Base-by-base conservation (phyloP, 345 rosid species). In the Salix purpurea region DNA sequence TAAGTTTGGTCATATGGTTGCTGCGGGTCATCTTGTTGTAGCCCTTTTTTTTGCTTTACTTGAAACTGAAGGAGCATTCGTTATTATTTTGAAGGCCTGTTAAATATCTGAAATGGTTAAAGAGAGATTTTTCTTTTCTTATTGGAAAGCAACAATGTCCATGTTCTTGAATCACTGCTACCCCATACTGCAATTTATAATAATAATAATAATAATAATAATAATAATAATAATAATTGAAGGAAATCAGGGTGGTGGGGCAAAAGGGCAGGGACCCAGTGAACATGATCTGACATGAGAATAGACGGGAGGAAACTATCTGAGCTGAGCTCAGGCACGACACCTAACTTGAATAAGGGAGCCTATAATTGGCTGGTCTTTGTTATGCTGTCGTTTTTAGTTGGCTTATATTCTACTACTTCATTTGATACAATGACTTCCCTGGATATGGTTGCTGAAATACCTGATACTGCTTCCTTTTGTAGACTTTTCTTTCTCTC, bases 21-120 rank as follows among this genome's bases (percentile, higher is more conserved):
- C 70, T 23, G 67, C 66, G 77, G 79, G 73, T 78, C 73, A 21
- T 75, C 71, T 75, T 76, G 84, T 79, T 86, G 86, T 84, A 73
- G 77, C 73, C 81, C 32, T 30, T 77, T 34, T 36, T 36, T 36
- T 36, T 78, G 69, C 76, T 72, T 75, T 75, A 72, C 86, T 82
- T 81, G 69, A 81, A 85, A 79, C 74, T 86, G 79, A 85, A 85
- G 86, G 21, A 75, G 78, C 79, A 71, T 83, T 79, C 77, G 68
- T 70, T 78, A 70, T 62, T 77, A 68, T 66, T 79, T 72, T 62
- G 42, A 40, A 40, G 46, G 12, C 30, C 40, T 76, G 73, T 71
- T 68, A 78, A 83, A 71, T 78, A 68, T 81, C 74, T 65, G 71
- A 54, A 78, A 71, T 77, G 75, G 74, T 69, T 32, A 28, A 58